These are phyloP conservation scores for Nicotiana tomentosiformis DNA, from an alignment of 257 asterid species.

Conservation along the genomic window DNA sequence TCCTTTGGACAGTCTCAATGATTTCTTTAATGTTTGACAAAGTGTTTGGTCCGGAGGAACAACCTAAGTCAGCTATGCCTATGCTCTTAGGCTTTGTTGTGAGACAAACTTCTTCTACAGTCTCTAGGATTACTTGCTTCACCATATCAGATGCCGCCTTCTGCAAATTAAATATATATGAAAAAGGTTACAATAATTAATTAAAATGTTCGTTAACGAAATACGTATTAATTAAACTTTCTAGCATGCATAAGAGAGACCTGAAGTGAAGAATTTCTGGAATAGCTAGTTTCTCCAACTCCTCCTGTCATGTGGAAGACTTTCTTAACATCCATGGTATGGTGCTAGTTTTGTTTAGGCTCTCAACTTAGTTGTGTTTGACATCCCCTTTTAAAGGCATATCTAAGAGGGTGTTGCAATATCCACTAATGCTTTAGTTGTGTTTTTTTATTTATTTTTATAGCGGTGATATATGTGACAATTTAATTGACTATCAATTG, in stretches of 20 bases:
- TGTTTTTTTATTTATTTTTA: too few relatives aligned
- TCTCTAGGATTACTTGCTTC: conserved; percentile 48
- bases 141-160: conserved; percentile 66
- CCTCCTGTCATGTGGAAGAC: conserved; percentile 88
- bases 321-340: conserved; percentile 62
- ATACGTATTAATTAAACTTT: neutral
- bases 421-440: too few relatives aligned
- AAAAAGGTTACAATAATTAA: too few relatives aligned
- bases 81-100: conserved; percentile 52
- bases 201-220: neutral
- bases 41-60: conserved; percentile 81
- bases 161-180: conserved; percentile 22
- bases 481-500: too few relatives aligned
- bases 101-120: conserved; percentile 31
- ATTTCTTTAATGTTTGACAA: conserved; percentile 53
- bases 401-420: too few relatives aligned
- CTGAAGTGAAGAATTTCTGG: conserved; percentile 69
- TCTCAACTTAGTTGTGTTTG: neutral
- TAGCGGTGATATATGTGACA: too few relatives aligned
- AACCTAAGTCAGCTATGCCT: conserved; percentile 84
- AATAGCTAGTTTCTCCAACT: conserved; percentile 54
- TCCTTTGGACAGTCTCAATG: conserved; percentile 30
- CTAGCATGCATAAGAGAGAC: conserved; percentile 19
- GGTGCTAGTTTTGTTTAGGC: neutral
- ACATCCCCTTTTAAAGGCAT: neutral